Evolutionary conservation across 805 yeast genomes (phyloP).

Genomic region (Debaryomyces maramus): DNA sequence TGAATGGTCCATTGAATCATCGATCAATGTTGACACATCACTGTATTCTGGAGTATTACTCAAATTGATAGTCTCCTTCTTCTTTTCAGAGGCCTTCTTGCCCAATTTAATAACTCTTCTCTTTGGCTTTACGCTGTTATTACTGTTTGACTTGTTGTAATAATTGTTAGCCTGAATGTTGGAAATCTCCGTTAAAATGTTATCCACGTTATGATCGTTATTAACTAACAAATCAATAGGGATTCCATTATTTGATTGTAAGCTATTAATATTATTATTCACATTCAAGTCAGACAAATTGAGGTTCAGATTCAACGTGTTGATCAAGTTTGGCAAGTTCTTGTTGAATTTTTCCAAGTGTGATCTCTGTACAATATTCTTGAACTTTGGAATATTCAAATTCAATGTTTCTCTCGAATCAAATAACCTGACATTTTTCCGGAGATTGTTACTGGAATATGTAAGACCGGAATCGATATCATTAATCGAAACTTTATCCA

Average conservation of each 20-base stretch:
- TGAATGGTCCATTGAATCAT: constrained; percentile 1
- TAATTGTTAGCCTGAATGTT: constrained; percentile 47
- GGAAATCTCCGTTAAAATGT: constrained; percentile 41
- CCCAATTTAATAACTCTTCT: constrained; percentile 41
- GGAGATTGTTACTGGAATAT: constrained; percentile 51
- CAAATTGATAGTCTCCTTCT: neutral
- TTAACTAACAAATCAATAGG: constrained; percentile 38
- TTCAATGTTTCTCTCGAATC: constrained; percentile 80
- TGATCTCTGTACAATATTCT: constrained; percentile 59
- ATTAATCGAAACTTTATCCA: constrained; percentile 47
- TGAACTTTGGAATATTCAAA: constrained; percentile 60
- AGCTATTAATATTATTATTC: constrained; percentile 5
- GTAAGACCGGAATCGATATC: constrained; percentile 57
- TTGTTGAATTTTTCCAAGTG: constrained; percentile 44
- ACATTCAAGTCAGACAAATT: constrained; percentile 27
- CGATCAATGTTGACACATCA: constrained; percentile 10
- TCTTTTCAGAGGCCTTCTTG: constrained; percentile 11
- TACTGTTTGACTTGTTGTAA: constrained; percentile 23
- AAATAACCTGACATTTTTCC: constrained; percentile 43
- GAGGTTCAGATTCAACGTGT: constrained; percentile 36
- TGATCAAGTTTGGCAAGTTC: constrained; percentile 39
- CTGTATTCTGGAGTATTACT: constrained; percentile 1
- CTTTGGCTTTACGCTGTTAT: constrained; percentile 35
- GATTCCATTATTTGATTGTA: constrained; percentile 31
- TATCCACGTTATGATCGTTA: constrained; percentile 31